These are phyloP conservation scores for Candida endomychidarum DNA, from an alignment of 805 yeast genomes.

Conservation along the genomic window DNA sequence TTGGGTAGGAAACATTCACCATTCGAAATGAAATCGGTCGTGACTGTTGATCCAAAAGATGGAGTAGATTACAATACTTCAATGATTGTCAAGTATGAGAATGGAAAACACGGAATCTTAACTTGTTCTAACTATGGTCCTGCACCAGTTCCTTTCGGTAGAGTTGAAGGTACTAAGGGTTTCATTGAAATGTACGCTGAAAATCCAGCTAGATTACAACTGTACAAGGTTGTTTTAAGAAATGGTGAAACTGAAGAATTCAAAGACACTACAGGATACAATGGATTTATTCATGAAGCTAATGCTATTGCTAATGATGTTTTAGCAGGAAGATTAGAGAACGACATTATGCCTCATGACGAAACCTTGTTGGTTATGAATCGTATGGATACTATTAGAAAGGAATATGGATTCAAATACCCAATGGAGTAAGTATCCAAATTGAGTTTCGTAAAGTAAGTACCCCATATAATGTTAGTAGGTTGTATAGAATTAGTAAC, in stretches of 20 bases:
- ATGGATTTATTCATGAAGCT: slow-evolving; percentile 58
- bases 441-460: too few relatives aligned
- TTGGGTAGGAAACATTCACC: slow-evolving; percentile 28
- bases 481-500: too few relatives aligned
- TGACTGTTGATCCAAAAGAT: slow-evolving; percentile 34
- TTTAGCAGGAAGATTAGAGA: slow-evolving; percentile 35
- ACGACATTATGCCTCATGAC: slow-evolving; percentile 37
- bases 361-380: slow-evolving; percentile 50
- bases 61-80: slow-evolving; percentile 44
- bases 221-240: slow-evolving; percentile 37
- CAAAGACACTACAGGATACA: slow-evolving; percentile 36
- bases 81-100: slow-evolving; percentile 35
- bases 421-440: slow-evolving; percentile 35
- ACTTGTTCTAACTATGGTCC: slow-evolving; percentile 28
- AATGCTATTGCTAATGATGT: slow-evolving; percentile 52
- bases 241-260: slow-evolving; percentile 23
- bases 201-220: slow-evolving; percentile 31
- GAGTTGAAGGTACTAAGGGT: slow-evolving; percentile 36
- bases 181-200: slow-evolving; percentile 26
- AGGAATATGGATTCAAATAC: slow-evolving; percentile 44
- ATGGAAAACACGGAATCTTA: slow-evolving; percentile 43
- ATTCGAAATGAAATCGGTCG: slow-evolving; percentile 29
- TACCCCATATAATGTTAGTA: too few relatives aligned
- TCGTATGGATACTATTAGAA: slow-evolving; percentile 48
- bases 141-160: slow-evolving; percentile 29